Percentiles rank a stretch among this genome's conserved stretches.
phyloP scores from a whole-genome alignment of 495 filamentous ascomycete species.

The Podospora tetraspora region DNA sequence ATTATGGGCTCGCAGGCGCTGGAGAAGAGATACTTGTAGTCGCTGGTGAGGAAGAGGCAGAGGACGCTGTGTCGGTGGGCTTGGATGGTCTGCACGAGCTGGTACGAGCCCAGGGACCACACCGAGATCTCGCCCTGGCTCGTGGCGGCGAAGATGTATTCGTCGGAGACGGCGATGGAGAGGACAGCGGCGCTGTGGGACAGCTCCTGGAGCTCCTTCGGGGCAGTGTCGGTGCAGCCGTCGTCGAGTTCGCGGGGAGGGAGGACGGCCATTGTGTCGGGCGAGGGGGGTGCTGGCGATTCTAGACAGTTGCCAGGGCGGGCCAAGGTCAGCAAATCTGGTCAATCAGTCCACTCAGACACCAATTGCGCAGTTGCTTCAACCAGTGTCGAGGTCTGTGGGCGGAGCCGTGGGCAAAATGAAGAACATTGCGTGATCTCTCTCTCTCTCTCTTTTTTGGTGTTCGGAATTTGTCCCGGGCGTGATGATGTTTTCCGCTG shows the following conservation, averaged over 20 bases:
- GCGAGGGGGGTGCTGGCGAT: not conserved
- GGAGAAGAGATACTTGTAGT: constrained; percentile 76
- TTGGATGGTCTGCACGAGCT: constrained; percentile 66
- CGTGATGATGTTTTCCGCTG: not conserved
- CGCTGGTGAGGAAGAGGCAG: constrained; percentile 69
- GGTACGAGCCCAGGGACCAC: constrained; percentile 83
- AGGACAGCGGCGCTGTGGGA: constrained; percentile 69
- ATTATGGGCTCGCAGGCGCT: constrained; percentile 90
- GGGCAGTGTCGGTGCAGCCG: constrained; percentile 37
- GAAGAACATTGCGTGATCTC: not conserved
- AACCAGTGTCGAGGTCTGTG: not conserved
- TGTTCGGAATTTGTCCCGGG: not conserved
- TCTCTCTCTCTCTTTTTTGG: not conserved
- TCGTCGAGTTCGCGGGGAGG: constrained; percentile 33
- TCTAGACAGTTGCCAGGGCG: not conserved
- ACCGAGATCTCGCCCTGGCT: constrained; percentile 88
- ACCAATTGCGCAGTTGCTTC: not conserved
- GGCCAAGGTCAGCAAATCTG: not conserved
- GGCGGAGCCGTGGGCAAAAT: not conserved
- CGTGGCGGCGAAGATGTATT: constrained; percentile 75
- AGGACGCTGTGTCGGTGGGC: constrained; percentile 90
- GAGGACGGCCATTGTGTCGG: constrained; percentile 32
- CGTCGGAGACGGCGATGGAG: constrained; percentile 58
- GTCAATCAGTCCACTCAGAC: not conserved
- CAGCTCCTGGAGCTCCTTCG: constrained; percentile 62